A percentile compares a stretch with the other conserved stretches of the same genome.
phyloP scores from a whole-genome alignment of 768 basidiomycete genomes.

The Pulveroboletus sp. region DNA sequence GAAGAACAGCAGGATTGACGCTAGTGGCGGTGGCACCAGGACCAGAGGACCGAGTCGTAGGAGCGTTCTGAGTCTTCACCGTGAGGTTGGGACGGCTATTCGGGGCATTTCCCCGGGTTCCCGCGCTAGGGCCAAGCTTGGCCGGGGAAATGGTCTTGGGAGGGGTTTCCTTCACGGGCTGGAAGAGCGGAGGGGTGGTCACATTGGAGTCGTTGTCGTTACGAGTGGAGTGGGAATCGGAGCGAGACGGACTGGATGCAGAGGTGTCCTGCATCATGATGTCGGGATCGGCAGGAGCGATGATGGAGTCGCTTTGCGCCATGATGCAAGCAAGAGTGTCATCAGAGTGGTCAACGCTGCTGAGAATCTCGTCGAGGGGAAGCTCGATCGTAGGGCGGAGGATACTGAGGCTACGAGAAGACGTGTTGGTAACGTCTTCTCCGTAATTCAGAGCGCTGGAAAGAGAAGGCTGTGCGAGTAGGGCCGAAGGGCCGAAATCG shows the following conservation, averaged over 20 bases:
- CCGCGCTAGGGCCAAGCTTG: constrained; percentile 54
- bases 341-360: constrained; percentile 26
- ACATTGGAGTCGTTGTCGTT: constrained; percentile 5
- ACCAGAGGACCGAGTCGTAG: constrained; percentile 51
- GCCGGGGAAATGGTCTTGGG: constrained; percentile 59
- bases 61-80: constrained; percentile 50
- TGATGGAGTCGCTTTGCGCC: constrained; percentile 6
- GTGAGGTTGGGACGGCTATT: constrained; percentile 57
- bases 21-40: constrained; percentile 66
- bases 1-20: constrained; percentile 44
- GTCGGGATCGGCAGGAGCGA: constrained; percentile 15
- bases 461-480: constrained; percentile 66
- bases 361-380: constrained; percentile 78
- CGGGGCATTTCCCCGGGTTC: constrained; percentile 44
- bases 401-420: constrained; percentile 57
- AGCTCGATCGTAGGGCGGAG: constrained; percentile 80
- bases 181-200: constrained; percentile 34
- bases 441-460: constrained; percentile 74
- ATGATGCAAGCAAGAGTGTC: constrained; percentile 9
- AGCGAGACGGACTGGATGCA: constrained; percentile 7
- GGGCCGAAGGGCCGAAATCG: constrained; percentile 76
- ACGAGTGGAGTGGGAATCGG: constrained; percentile 9
- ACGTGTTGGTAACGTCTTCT: constrained; percentile 57
- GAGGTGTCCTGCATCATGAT: constrained; percentile 29
- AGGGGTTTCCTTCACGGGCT: constrained; percentile 37